Conservation (phyloP, 2,329 filamentous ascomycete genomes). For the Alternaria rosae region DNA sequence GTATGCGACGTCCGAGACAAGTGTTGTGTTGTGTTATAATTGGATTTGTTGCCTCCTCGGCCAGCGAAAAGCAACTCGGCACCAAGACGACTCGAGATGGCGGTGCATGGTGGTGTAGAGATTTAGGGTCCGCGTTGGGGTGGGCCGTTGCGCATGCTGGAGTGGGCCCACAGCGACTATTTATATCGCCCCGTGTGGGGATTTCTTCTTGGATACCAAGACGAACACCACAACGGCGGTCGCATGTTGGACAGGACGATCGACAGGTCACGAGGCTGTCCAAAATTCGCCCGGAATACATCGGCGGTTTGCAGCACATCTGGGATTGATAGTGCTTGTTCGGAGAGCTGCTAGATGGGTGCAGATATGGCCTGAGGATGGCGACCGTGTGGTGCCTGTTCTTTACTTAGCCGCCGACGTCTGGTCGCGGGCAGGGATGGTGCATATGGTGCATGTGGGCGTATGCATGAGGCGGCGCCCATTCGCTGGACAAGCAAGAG, state of each 20-base stretch:
- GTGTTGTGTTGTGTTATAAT: neutral
- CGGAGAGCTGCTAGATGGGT: neutral
- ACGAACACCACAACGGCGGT: neutral
- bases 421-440: constrained; percentile 15
- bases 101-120: neutral
- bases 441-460: constrained; percentile 17
- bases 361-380: neutral
- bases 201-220: neutral
- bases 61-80: constrained; percentile 1
- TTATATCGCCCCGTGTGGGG: constrained; percentile 14
- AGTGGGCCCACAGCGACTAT: constrained; percentile 7
- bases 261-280: neutral
- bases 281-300: neutral
- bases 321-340: constrained; percentile 13
- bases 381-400: constrained; percentile 4
- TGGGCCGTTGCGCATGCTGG: constrained; percentile 5
- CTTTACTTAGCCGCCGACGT: constrained; percentile 25
- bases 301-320: constrained; percentile 6
- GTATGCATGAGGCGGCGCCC: constrained; percentile 16
- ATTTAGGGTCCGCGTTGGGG: neutral
- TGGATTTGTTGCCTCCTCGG: neutral
- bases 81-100: neutral
- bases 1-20: neutral
- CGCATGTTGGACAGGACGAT: neutral
- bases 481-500: constrained; percentile 25